Percentiles rank a stretch among this genome's conserved stretches.
Conservation (phyloP, 2,329 filamentous ascomycete species). For the Phaeosphaeria sp. region DNA sequence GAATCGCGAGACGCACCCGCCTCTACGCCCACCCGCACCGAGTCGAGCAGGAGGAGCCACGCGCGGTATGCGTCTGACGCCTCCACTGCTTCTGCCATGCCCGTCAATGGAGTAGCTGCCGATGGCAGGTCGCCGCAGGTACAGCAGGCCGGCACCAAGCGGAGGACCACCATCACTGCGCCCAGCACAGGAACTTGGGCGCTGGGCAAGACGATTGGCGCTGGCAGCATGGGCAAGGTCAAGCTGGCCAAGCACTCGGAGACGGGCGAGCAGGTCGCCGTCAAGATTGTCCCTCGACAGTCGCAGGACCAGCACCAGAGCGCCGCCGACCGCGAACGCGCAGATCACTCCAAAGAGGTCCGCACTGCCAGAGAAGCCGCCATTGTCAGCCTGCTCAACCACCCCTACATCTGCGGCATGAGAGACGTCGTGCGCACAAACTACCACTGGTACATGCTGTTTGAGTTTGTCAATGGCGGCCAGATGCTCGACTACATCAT, state of each 20-base stretch:
- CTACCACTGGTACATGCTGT: conserved; percentile 99
- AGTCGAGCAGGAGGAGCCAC: conserved; percentile 58
- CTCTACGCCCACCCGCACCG: conserved; percentile 56
- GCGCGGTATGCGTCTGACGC: conserved; percentile 55
- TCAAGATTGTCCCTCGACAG: conserved; percentile 94
- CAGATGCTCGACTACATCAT: conserved; percentile 99
- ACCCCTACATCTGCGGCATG: conserved; percentile 95
- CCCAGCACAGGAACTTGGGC: conserved; percentile 87
- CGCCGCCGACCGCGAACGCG: conserved; percentile 79
- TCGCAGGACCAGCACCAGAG: conserved; percentile 82
- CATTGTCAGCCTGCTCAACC: conserved; percentile 91
- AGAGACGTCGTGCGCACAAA: conserved; percentile 94
- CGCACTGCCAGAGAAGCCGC: conserved; percentile 93
- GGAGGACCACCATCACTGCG: conserved; percentile 84
- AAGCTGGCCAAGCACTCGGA: conserved; percentile 92
- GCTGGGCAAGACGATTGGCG: conserved; percentile 94
- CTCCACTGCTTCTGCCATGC: conserved; percentile 45
- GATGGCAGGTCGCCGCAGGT: conserved; percentile 34
- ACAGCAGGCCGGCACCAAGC: conserved; percentile 37
- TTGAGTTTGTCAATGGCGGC: conserved; percentile 97
- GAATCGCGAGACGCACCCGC: conserved; percentile 64
- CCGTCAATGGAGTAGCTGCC: conserved; percentile 45
- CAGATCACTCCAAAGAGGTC: conserved; percentile 96
- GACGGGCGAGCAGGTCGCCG: conserved; percentile 91
- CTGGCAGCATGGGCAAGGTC: conserved; percentile 98